Base-by-base conservation (phyloP, 78 protist genomes). In the Parvularia atlantis region DNA sequence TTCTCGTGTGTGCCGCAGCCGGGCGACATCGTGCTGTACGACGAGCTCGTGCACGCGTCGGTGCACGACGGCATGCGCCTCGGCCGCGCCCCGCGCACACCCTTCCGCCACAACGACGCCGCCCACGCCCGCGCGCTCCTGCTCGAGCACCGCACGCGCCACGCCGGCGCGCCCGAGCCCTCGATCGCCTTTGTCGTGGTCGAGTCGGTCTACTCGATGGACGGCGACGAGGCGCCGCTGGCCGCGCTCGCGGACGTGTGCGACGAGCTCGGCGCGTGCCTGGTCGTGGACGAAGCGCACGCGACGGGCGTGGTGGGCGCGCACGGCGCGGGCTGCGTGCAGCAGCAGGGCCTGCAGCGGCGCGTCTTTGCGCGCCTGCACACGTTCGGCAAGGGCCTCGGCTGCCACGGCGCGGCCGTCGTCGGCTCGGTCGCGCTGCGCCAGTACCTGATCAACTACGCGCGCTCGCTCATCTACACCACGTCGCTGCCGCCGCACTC, bases 281-380 rank as follows among this genome's bases (percentile, higher is more conserved):
- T 82, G n/a, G 48, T 77, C 6, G 82, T 82, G 40, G 86, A 82
- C 58, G 86, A 82, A 26, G 69, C 84, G 36, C 86, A 82, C 44
- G 28, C 75, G 1, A 17, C n/a, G 2, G 85, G 82, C 20, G 46
- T 67, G 66, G 3, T 75, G 5, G 82, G 80, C 19, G 28, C 9
- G 54, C 13, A 5, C 28, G 77, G 77, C 37, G 17, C 20, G 33
- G 83, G 83, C 19, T 7, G 10, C 16, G 52, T 56, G 30, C 28
- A 68, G 4, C 11, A 10, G 71, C 37, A 17, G 37, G 71, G 71
- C 31, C 16, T 66, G 54, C 37, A 16, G 16, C 37, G 37, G 31
- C 71, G 31, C 50, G 17, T 66, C 40, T 20, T 52, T 4, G 11
- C 44, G 33, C 3, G 35, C 43, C 33, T 66, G 54, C 71, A 66